Evolutionary conservation across 2,329 filamentous ascomycete species (phyloP), one percentile per base, ranked within the genome.

Genomic region (Paecilomyces variotii): DNA sequence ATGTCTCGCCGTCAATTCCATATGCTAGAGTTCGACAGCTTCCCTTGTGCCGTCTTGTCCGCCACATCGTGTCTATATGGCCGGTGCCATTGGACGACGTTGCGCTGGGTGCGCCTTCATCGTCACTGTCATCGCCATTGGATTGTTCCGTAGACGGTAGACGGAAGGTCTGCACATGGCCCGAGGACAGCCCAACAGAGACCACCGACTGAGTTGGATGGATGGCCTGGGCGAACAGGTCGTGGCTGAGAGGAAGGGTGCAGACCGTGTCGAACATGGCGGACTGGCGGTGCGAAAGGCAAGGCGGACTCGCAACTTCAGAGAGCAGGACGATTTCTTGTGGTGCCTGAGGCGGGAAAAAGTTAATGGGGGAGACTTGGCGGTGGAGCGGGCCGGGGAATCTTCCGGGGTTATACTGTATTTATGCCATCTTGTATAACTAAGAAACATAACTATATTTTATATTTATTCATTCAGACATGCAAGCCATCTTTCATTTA

Each of bases 221-320:
- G 24, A 96, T 79, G 11, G 88, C 89, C 74, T 96, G 91, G 1
- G 90, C 78, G 77, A 99, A 97, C 67, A 99, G 81, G 70, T 97
- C 94, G 59, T 89, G 84, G 59, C 84, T 84, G 53, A 97, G 85
- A 62, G 92, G 91, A 53, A 97, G 84, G 27, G 89, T 91, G 80
- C 93, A 97, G 64, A 96, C 83, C 64, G 91, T 96, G 74, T 97
- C 91, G 70, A 95, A 90, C 90, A 95, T 95, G 68, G 63, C 66
- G 56, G 57, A 14, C 28, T 12, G 57, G 6, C 32, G 28, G 39
- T 52, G 35, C 24, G 35, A 34, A 55, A 30, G 53, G 26, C 11
- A 27, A 53, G 35, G 55, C 53, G 25, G 34, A 30, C 39, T 50
- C 9, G 55, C 27, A 57, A n/a, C 27, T 52, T 52, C 34, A 53